Evolutionary conservation across 2,329 filamentous ascomycete species (phyloP).

Genomic region (Penicillium decumbens): DNA sequence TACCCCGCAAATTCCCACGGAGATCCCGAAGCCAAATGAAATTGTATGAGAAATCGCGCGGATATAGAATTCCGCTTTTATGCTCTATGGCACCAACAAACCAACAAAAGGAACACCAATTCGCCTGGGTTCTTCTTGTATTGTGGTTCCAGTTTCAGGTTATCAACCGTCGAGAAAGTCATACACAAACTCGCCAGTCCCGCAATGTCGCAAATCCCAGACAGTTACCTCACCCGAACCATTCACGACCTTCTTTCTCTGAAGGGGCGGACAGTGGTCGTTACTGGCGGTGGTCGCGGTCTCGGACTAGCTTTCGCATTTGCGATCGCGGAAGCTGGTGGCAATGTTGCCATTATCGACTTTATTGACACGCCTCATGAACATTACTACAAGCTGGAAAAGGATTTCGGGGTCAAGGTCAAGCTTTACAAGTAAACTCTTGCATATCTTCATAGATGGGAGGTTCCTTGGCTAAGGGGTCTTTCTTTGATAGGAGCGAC

Average conservation of each 20-base stretch:
- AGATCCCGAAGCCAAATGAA: too few relatives aligned
- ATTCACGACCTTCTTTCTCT: not conserved
- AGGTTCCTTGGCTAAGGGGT: too few relatives aligned
- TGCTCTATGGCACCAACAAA: too few relatives aligned
- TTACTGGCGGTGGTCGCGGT: not conserved
- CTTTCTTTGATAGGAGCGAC: not conserved
- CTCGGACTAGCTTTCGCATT: not conserved
- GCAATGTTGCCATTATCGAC: not conserved
- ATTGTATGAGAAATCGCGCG: too few relatives aligned
- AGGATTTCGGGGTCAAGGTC: not conserved
- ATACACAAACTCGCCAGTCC: too few relatives aligned
- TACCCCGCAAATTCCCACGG: too few relatives aligned
- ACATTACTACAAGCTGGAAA: not conserved
- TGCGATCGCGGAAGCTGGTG: not conserved
- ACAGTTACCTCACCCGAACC: not conserved
- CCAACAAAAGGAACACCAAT: too few relatives aligned
- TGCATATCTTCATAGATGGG: too few relatives aligned
- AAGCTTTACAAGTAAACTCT: not conserved
- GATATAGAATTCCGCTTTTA: too few relatives aligned
- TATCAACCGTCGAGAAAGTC: too few relatives aligned
- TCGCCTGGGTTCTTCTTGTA: too few relatives aligned
- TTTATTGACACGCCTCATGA: not conserved
- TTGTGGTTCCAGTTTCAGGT: too few relatives aligned
- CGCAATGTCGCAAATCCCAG: not conserved
- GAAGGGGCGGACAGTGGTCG: not conserved